Base-by-base conservation (phyloP, 352 stramenopile genomes). In the Pythium aristosporum region DNA sequence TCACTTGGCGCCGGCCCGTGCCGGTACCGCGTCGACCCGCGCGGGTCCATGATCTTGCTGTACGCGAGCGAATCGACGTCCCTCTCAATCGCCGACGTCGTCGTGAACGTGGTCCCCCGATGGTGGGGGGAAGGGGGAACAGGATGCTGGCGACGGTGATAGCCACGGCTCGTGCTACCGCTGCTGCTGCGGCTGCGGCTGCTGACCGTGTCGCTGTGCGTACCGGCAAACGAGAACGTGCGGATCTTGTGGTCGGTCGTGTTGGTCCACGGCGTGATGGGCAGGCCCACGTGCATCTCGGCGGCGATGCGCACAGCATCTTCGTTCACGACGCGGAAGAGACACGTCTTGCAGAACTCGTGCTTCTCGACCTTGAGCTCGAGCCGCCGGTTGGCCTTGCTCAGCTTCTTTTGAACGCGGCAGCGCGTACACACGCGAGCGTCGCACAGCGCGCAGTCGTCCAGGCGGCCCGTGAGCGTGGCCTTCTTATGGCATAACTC, bases 271-370 rank as follows among this genome's bases (percentile, higher is more conserved):
- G 59, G 59, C 50, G 59, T 60, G 20, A 66, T 48, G 9, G 39
- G 39, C 21, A 47, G 41, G 28, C 59, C 59, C 5, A 47, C 37
- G 32, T 66, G 23, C 49, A 66, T 57, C 42, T 66, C 59, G 21
- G 39, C 47, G 5, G 59, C 59, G 30, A 66, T 60, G 28, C 59
- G 59, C 42, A 51, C 43, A 18, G 59, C 42, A 41, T 66, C 59
- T 6, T 66, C 59, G 41, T 66, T 66, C 5, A 66, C 59, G 3
- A 49, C 49, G 20, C 50, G 39, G 21, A 66, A 52, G 28, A 66
- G 47, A 30, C 59, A 66, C 5, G 59, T 59, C 50, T 66, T 66
- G 50, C 59, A 66, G 2, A 66, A 32, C 23, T 59, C 59, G 50
- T 48, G 36, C 41, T 66, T 66, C 2, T 43, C 39, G 0, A 50